phyloP scores from a whole-genome alignment of 1,139 yeast genomes.

The Yamadazyma kanchanaburiensis region DNA sequence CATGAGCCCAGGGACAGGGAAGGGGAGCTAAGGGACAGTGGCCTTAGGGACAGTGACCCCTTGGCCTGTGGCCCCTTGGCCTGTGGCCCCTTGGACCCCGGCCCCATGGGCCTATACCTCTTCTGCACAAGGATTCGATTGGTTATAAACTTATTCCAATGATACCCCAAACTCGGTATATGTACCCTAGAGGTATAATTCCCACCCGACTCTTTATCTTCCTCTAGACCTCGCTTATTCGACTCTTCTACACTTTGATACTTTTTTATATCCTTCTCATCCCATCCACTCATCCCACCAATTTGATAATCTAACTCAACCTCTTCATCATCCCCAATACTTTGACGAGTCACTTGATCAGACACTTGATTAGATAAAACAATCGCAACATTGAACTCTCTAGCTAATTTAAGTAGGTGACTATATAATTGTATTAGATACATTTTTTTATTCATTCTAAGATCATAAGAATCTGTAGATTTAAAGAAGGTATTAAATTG shows the following conservation, averaged over 20 bases:
- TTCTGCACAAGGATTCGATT: slow-evolving; percentile 33
- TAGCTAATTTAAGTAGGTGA: slow-evolving; percentile 51
- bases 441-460: slow-evolving; percentile 32
- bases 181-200: slow-evolving; percentile 24
- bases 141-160: slow-evolving; percentile 34
- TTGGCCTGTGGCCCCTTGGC: too few relatives aligned
- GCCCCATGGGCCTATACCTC: slow-evolving; percentile 29
- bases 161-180: slow-evolving; percentile 40
- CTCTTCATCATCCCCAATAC: slow-evolving; percentile 31
- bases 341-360: slow-evolving; percentile 35
- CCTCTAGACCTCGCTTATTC: too few relatives aligned
- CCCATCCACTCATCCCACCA: slow-evolving; percentile 81
- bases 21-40: too few relatives aligned
- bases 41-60: too few relatives aligned
- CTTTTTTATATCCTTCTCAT: slow-evolving; percentile 27
- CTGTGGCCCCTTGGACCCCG: too few relatives aligned
- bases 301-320: slow-evolving; percentile 63
- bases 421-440: slow-evolving; percentile 46
- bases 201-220: too few relatives aligned
- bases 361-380: slow-evolving; percentile 81
- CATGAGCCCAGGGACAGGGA: too few relatives aligned
- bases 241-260: slow-evolving; percentile 10
- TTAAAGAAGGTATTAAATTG: slow-evolving; percentile 25
- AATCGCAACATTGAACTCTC: slow-evolving; percentile 51
- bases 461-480: slow-evolving; percentile 25